Base-by-base conservation (phyloP, 2,329 filamentous ascomycete species). In the Ascochyta fabae region DNA sequence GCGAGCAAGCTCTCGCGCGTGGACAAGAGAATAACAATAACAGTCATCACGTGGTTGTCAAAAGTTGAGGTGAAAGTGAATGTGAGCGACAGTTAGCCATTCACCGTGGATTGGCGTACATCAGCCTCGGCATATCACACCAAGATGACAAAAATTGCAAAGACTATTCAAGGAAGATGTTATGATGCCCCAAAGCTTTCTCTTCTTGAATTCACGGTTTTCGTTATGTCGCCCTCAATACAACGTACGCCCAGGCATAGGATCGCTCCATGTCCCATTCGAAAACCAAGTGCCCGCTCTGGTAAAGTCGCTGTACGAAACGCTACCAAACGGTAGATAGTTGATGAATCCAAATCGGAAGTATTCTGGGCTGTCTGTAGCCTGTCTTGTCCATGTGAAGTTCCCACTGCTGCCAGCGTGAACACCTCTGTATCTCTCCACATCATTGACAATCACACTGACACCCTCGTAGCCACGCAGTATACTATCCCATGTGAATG, bases 361-460 rank as follows among this genome's bases (percentile, higher is more conserved):
- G 48, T 70, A 77, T 53, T 73, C 70, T 0, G 65, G 62, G 9
- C 50, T 35, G 6, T 60, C 49, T 7, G 13, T 56, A 62, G 60
- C 75, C 24, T 80, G 77, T 56, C 86, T 80, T 1, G 73, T 75
- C 87, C 88, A 91, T 0, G 82, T 81, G 56, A 89, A 89, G 12
- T 63, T 71, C 1, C 64, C 68, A 34, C 80, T 79, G 36, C 87
- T 87, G 16, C 78, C 67, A 86, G 91, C 6, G 84, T 84, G n/a
- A 5, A 51, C 33, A 4, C 47, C 53, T 34, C 89, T 80, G 72
- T 89, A 92, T 24, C 90, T 81, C 75, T 96, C 91, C 0, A 96
- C 91, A 66, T 96, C 91, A 68, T 96, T 95, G 57, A 96, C 89
- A 0, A 96, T 79, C 13, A 95, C 84, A 69, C 88, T 91, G 55